Percentiles rank a stretch among this genome's conserved stretches.
These are phyloP conservation scores for Fusarium foetens DNA, from an alignment of 2,329 filamentous ascomycete species.

Conservation along the genomic window DNA sequence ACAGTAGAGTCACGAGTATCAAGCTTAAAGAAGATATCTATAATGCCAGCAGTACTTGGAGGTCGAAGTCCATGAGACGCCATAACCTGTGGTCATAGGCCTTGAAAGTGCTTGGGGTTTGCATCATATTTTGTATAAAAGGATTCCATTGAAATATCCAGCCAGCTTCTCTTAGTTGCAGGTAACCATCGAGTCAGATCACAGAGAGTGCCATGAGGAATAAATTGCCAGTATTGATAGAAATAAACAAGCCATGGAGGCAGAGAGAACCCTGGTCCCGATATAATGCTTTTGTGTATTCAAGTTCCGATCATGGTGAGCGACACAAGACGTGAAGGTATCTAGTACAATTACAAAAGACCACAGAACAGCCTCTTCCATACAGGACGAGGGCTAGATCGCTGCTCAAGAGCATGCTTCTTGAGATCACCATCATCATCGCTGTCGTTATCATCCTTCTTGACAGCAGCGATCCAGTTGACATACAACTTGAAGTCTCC, in stretches of 20 bases:
- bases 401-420: slow-evolving; percentile 19
- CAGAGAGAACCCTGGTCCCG: neutral
- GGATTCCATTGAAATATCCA: neutral
- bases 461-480: slow-evolving; percentile 45
- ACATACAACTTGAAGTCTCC: slow-evolving; percentile 66
- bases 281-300: neutral
- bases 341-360: slow-evolving; percentile 26
- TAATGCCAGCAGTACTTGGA: neutral
- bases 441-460: slow-evolving; percentile 38
- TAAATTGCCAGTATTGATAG: neutral
- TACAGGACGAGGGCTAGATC: slow-evolving; percentile 19
- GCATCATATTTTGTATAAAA: neutral
- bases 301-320: neutral
- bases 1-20: neutral
- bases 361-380: slow-evolving; percentile 47
- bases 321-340: neutral
- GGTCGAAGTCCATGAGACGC: neutral
- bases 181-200: neutral
- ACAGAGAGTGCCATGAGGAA: neutral
- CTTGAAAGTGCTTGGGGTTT: too few species aligned
- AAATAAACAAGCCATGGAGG: neutral
- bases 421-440: slow-evolving; percentile 39
- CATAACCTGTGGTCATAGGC: neutral
- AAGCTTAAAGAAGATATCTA: neutral
- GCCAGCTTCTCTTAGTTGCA: too few species aligned